Conservation (phyloP, 768 basidiomycete genomes). For the Boletus vermiculosoides region DNA sequence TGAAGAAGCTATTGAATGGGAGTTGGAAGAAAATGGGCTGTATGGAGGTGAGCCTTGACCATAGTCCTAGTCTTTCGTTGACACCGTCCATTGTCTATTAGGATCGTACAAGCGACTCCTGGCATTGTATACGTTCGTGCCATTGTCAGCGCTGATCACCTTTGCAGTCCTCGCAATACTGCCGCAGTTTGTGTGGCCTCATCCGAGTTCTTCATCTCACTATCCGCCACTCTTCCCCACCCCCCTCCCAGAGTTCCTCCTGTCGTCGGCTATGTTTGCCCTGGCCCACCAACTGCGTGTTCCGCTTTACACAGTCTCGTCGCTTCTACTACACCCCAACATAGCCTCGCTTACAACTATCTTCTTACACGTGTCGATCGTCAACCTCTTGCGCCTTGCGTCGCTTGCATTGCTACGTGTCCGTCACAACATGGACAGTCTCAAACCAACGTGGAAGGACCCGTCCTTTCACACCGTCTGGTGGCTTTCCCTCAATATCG, state of each 20-base stretch:
- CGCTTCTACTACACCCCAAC: constrained; percentile 25
- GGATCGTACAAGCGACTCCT: constrained; percentile 62
- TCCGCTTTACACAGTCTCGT: constrained; percentile 36
- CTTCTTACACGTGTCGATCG: constrained; percentile 48
- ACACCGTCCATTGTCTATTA: constrained; percentile 25
- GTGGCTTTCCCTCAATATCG: constrained; percentile 72
- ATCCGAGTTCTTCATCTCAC: constrained; percentile 34
- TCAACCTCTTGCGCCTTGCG: constrained; percentile 54
- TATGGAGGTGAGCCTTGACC: constrained; percentile 42
- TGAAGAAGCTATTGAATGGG: constrained; percentile 46
- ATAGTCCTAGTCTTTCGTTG: background rate
- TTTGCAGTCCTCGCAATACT: constrained; percentile 51
- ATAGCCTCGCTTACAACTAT: constrained; percentile 38
- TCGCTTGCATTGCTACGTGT: constrained; percentile 54
- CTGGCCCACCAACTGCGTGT: constrained; percentile 33
- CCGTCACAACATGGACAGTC: constrained; percentile 40
- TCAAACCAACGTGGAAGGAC: constrained; percentile 53
- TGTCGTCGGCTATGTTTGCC: constrained; percentile 55
- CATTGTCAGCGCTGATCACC: constrained; percentile 48
- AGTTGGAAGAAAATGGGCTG: constrained; percentile 47
- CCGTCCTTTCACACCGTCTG: constrained; percentile 64
- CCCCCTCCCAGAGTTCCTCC: constrained; percentile 64
- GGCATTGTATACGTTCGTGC: constrained; percentile 59
- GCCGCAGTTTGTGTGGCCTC: constrained; percentile 50
- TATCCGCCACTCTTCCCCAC: constrained; percentile 54